Percentiles rank a stretch among this genome's conserved stretches.
phyloP scores from a whole-genome alignment of 1,139 yeast genomes.

The Protomyces gravidus region DNA sequence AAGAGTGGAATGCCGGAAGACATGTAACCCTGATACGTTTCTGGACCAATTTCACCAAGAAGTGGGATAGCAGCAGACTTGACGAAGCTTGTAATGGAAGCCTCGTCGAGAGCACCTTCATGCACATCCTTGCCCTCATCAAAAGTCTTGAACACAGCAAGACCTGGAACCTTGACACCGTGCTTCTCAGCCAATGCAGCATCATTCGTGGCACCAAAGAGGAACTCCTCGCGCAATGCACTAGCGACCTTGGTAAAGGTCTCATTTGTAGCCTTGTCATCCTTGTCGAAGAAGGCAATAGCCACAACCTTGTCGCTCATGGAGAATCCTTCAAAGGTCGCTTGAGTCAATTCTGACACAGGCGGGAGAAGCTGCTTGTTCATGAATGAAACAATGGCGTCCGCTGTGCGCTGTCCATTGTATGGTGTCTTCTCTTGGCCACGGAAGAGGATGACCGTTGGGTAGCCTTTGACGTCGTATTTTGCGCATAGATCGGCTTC shows the following conservation, averaged over 20 bases:
- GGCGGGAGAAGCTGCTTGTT: slow-evolving; percentile 77
- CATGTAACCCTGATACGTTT: slow-evolving; percentile 73
- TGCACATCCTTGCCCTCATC: slow-evolving; percentile 48
- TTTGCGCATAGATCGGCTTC: slow-evolving; percentile 74
- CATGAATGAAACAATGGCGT: slow-evolving; percentile 74
- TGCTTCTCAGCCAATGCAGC: slow-evolving; percentile 48
- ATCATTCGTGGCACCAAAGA: slow-evolving; percentile 57
- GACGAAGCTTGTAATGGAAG: slow-evolving; percentile 53
- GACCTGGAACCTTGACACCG: slow-evolving; percentile 48
- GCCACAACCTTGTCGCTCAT: slow-evolving; percentile 53
- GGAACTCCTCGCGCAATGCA: slow-evolving; percentile 55
- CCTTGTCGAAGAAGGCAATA: slow-evolving; percentile 46
- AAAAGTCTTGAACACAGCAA: slow-evolving; percentile 48
- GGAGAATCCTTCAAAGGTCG: slow-evolving; percentile 49
- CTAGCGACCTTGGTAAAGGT: slow-evolving; percentile 57
- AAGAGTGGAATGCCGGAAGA: slow-evolving; percentile 71
- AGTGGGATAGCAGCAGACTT: slow-evolving; percentile 71
- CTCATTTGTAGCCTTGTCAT: slow-evolving; percentile 44
- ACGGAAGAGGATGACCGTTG: slow-evolving; percentile 81
- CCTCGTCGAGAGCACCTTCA: slow-evolving; percentile 43
- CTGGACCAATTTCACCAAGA: slow-evolving; percentile 85
- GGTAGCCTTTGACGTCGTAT: slow-evolving; percentile 81
- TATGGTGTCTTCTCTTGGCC: slow-evolving; percentile 55
- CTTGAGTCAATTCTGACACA: slow-evolving; percentile 54
- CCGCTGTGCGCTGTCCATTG: slow-evolving; percentile 78